A percentile compares a stretch with the other conserved stretches of the same genome.
These are phyloP conservation scores for Penicillium manginii DNA, from an alignment of 495 filamentous ascomycete species.

Conservation along the genomic window DNA sequence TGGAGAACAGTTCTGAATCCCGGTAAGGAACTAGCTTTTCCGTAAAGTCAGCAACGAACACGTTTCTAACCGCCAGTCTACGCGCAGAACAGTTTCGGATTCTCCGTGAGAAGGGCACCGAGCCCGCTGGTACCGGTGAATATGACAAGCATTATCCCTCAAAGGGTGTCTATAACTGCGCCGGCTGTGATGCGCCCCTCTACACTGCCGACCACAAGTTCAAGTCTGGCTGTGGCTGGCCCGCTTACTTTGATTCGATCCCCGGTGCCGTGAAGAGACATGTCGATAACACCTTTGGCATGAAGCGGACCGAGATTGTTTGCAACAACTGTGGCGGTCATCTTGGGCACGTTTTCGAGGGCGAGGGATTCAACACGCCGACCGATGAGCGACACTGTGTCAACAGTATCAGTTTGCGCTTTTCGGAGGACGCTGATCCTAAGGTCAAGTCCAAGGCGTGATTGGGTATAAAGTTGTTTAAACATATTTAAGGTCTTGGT, in stretches of 20 bases:
- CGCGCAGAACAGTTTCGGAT: slow-evolving; percentile 86
- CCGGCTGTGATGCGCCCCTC: slow-evolving; percentile 81
- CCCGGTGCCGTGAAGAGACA: slow-evolving; percentile 85
- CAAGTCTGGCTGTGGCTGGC: slow-evolving; percentile 95
- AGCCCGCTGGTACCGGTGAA: slow-evolving; percentile 74
- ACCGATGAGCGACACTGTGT: slow-evolving; percentile 98
- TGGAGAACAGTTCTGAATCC: slow-evolving; percentile 84
- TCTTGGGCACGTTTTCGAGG: slow-evolving; percentile 96
- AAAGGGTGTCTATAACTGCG: slow-evolving; percentile 80
- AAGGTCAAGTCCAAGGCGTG: slow-evolving; percentile 39
- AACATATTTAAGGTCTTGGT: slow-evolving; percentile 5
- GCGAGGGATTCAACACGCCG: slow-evolving; percentile 86
- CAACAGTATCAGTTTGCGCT: slow-evolving; percentile 90
- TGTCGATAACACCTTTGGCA: slow-evolving; percentile 75
- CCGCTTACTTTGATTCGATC: slow-evolving; percentile 92
- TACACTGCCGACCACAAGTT: slow-evolving; percentile 94
- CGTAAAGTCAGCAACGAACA: neutral
- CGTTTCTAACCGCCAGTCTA: slow-evolving; percentile 11
- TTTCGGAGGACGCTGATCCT: slow-evolving; percentile 60
- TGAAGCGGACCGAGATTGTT: slow-evolving; percentile 89
- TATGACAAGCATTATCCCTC: slow-evolving; percentile 84
- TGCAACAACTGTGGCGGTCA: slow-evolving; percentile 95
- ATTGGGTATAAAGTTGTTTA: slow-evolving; percentile 11
- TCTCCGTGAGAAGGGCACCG: slow-evolving; percentile 89
- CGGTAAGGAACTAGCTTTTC: slow-evolving; percentile 51